Conservation (phyloP, 1,284 basidiomycete species). For the Ceratobasidium sp. region DNA sequence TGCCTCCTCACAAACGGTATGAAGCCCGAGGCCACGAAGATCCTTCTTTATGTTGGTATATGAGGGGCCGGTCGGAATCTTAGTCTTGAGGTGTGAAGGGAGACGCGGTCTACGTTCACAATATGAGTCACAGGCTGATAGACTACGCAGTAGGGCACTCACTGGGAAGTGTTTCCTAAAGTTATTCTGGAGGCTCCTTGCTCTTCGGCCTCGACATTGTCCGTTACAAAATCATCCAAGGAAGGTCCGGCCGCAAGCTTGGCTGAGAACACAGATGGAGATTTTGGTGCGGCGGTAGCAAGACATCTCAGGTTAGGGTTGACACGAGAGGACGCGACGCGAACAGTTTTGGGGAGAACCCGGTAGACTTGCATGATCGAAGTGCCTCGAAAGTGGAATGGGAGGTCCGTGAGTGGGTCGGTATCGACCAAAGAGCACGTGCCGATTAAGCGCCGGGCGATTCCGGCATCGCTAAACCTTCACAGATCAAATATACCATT, state of each 20-base stretch:
- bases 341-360: neutral
- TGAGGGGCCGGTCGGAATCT: slow-evolving; percentile 89
- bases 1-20: slow-evolving; percentile 99
- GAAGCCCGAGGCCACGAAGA: slow-evolving; percentile 88
- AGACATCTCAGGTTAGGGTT: neutral
- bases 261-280: slow-evolving; percentile 63
- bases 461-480: neutral
- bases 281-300: slow-evolving; percentile 38
- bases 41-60: slow-evolving; percentile 97
- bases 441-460: slow-evolving; percentile 6
- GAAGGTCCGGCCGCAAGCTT: slow-evolving; percentile 79
- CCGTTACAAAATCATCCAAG: slow-evolving; percentile 88
- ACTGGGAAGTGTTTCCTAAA: slow-evolving; percentile 84
- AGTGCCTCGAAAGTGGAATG: neutral
- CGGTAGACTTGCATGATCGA: slow-evolving; percentile 36
- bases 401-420: slow-evolving; percentile 18
- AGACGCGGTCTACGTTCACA: slow-evolving; percentile 77
- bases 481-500: no score
- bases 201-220: slow-evolving; percentile 56
- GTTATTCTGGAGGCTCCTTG: slow-evolving; percentile 71
- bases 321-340: neutral
- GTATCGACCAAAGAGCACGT: neutral
- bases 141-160: slow-evolving; percentile 52
- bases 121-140: slow-evolving; percentile 35
- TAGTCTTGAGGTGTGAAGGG: slow-evolving; percentile 93